Conservation (phyloP, 129 eudicot species). For the Tanacetum coccineum region DNA sequence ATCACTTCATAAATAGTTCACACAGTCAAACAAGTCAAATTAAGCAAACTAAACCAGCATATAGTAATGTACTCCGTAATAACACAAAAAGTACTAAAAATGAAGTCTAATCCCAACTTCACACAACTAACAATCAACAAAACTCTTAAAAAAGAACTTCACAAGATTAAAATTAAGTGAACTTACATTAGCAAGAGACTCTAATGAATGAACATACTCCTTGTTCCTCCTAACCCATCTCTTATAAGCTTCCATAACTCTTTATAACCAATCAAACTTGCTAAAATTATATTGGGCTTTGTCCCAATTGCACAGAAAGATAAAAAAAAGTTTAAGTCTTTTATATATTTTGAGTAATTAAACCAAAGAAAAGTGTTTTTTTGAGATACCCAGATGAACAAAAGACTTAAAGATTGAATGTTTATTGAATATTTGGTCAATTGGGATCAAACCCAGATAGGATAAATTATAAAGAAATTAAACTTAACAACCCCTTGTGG, state of each 20-base stretch:
- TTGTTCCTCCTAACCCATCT: constrained; percentile 87
- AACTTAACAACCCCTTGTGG: constrained; percentile 22
- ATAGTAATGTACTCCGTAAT: too few relatives aligned
- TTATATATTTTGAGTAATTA: too few relatives aligned
- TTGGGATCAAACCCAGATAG: constrained; percentile 21
- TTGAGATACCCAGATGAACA: constrained; percentile 16
- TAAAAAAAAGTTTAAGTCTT: too few relatives aligned
- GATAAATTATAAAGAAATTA: constrained; percentile 12
- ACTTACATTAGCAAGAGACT: constrained; percentile 88
- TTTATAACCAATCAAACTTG: not conserved
- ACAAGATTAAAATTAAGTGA: constrained; percentile 2
- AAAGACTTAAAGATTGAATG: constrained; percentile 1
- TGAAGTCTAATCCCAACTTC: not conserved
- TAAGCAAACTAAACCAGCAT: too few relatives aligned
- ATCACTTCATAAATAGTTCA: too few relatives aligned
- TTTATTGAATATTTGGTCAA: constrained; percentile 18
- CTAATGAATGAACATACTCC: constrained; percentile 77
- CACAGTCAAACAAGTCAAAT: not conserved
- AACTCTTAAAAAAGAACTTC: not conserved
- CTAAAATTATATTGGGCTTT: constrained; percentile 9
- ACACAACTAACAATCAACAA: not conserved
- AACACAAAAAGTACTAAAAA: too few relatives aligned
- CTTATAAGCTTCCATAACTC: constrained; percentile 84
- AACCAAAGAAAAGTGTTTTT: not conserved
- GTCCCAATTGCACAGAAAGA: too few relatives aligned